Evolutionary conservation across 495 filamentous ascomycete species (phyloP).

Genomic region (Penicillium pulvis): DNA sequence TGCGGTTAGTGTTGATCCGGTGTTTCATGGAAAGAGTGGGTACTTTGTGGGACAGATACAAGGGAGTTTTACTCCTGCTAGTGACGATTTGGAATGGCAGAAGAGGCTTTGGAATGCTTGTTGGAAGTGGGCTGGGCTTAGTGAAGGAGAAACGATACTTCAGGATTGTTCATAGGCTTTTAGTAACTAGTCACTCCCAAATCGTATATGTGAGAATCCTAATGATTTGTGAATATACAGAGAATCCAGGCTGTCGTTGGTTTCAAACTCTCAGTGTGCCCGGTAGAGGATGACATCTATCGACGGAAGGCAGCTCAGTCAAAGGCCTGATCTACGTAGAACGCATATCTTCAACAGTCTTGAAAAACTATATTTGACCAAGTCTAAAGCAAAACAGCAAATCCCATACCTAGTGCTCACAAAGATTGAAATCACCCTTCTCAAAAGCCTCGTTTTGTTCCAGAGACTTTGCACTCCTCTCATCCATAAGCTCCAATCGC

Average conservation of each 20-base stretch:
- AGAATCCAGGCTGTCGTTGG: too few relatives aligned
- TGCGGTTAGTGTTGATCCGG: slow-evolving; percentile 19
- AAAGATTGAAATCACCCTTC: slow-evolving; percentile 22
- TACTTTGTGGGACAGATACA: slow-evolving; percentile 22
- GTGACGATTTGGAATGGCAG: slow-evolving; percentile 8
- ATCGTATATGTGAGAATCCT: background rate
- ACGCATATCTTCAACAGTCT: too few relatives aligned
- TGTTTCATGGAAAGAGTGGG: slow-evolving; percentile 20
- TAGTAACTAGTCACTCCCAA: background rate
- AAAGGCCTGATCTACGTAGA: too few relatives aligned
- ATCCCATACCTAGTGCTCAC: slow-evolving; percentile 22
- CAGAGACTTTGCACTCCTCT: slow-evolving; percentile 30
- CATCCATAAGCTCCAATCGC: slow-evolving; percentile 50
- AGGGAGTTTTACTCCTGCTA: slow-evolving; percentile 9
- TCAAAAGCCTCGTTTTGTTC: slow-evolving; percentile 23
- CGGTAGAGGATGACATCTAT: too few relatives aligned
- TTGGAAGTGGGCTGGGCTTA: slow-evolving; percentile 25
- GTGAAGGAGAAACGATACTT: slow-evolving; percentile 19
- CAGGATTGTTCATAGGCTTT: background rate
- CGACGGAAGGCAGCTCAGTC: too few relatives aligned
- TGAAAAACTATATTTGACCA: too few relatives aligned
- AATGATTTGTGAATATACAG: background rate
- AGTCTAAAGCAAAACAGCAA: background rate
- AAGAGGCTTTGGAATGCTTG: slow-evolving; percentile 24
- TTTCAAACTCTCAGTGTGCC: too few relatives aligned